Base-by-base conservation (phyloP, 805 yeast species). In the Candida anglica region DNA sequence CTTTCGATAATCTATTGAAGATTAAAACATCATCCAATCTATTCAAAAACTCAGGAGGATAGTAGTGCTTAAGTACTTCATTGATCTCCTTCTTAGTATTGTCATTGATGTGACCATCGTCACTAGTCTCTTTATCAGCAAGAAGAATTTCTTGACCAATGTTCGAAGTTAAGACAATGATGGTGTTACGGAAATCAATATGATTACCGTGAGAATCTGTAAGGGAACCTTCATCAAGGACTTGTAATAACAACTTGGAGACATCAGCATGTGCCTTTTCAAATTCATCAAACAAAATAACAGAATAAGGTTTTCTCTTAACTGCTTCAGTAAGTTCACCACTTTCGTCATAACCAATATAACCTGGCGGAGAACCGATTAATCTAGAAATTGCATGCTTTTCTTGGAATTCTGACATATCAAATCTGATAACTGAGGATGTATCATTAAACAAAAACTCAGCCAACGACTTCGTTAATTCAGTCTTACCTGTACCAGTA, bases 401-500 rank as follows among this genome's bases (percentile, higher is more conserved):
- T 55, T 91, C 98, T 63, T 91, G 98, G 59, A 93, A 91, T 58
- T 91, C 98, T 15, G 96, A 86, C 98, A 93, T 93, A 59, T 91
- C 98, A 56, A 91, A 91, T 47, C 98, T 71, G 16, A 89, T 78
- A 22, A 91, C 88, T 7, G 96, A 77, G 28, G 78, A 71, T 50
- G 86, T 87, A 56, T 91, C 91, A 52, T 88, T 93, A 61, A 93
- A 93, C 48, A 91, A 61, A 49, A 93, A 93, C 48, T 87, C 88
- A 2, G 98, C 96, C 37, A 91, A 71, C 0, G 94, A 81, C 58
- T 93, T 91, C 6, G 97, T 89, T 33, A 93, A 71, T 58, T 93
- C 98, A 0, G 98, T 93, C 60, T 91, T 91, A 64, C 98, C 98
- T 0, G 98, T 91, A 64, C 98, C 98, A 0, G 98, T 93, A 34